Evolutionary conservation across 2,329 filamentous ascomycete species (phyloP).

Genomic region (Zymoseptoria passerinii): DNA sequence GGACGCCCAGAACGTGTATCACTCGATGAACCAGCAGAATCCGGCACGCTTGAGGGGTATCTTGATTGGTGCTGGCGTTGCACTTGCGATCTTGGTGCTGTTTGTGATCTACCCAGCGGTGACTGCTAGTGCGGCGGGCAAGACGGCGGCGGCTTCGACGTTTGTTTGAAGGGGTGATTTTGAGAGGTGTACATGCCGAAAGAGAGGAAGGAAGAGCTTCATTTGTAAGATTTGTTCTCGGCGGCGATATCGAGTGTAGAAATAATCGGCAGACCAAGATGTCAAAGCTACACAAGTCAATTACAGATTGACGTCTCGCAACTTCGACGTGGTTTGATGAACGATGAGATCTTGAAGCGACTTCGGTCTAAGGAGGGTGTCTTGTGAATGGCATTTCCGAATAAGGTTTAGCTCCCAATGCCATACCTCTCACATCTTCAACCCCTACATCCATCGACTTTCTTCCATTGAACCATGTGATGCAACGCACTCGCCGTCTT

Average conservation of each 20-base stretch:
- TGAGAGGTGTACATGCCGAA: background rate
- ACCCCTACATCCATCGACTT: background rate
- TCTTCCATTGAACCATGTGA: conserved; percentile 10
- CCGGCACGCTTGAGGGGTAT: conserved; percentile 71
- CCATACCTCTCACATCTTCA: background rate
- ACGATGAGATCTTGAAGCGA: background rate
- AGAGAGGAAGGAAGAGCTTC: background rate
- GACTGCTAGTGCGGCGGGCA: background rate
- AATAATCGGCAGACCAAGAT: background rate
- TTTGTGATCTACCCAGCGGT: background rate
- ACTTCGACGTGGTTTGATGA: background rate
- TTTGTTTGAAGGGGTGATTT: background rate
- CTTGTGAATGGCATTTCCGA: background rate
- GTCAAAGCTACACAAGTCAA: background rate
- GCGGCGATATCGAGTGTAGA: background rate
- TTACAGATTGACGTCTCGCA: background rate
- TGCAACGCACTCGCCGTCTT: conserved; percentile 14
- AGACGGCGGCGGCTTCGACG: background rate
- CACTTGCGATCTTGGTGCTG: conserved; percentile 62
- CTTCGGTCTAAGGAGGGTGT: background rate
- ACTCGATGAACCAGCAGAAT: conserved; percentile 70
- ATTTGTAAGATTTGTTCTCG: background rate
- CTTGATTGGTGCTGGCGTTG: conserved; percentile 54
- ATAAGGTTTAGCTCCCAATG: background rate
- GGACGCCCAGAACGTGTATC: conserved; percentile 69